Evolutionary conservation across 441 rosid species (phyloP).

Genomic region (Aleurites moluccanus): DNA sequence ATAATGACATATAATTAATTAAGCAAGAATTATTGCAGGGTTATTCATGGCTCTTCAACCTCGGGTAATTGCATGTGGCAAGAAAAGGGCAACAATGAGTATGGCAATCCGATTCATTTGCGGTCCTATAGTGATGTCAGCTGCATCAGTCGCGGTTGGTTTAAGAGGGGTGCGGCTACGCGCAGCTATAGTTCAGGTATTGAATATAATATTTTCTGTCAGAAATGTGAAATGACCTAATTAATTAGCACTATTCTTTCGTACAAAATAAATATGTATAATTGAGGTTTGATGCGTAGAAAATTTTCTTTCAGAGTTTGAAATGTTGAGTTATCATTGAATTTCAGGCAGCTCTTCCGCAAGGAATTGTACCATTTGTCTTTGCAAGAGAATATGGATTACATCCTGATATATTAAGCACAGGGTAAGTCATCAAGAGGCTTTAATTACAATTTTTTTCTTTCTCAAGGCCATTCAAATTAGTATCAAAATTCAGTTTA

Average conservation of each 20-base stretch:
- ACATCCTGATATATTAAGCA: slow-evolving; percentile 74
- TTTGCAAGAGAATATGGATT: slow-evolving; percentile 76
- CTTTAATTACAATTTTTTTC: neutral
- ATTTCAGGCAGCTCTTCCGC: slow-evolving; percentile 79
- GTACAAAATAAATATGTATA: neutral
- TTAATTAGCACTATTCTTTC: no score
- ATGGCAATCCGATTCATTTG: slow-evolving; percentile 61
- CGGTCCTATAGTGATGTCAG: slow-evolving; percentile 67
- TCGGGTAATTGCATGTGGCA: slow-evolving; percentile 66
- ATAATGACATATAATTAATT: neutral
- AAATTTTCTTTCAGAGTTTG: neutral
- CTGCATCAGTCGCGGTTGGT: slow-evolving; percentile 52
- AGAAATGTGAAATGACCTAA: no score
- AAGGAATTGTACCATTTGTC: slow-evolving; percentile 80
- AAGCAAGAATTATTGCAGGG: slow-evolving; percentile 39
- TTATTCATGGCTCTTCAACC: slow-evolving; percentile 85
- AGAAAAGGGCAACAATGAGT: slow-evolving; percentile 56
- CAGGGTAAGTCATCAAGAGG: slow-evolving; percentile 46
- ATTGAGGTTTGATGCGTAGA: neutral
- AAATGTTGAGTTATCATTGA: neutral
- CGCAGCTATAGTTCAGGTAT: slow-evolving; percentile 77
- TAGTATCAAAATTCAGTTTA: neutral
- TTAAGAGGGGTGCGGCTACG: slow-evolving; percentile 55
- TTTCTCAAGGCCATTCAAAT: neutral
- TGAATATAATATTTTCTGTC: no score